Evolutionary conservation across 202 grass and related monocot species (phyloP), one percentile per base, ranked within the genome.

Genomic region (Musa balbisiana): DNA sequence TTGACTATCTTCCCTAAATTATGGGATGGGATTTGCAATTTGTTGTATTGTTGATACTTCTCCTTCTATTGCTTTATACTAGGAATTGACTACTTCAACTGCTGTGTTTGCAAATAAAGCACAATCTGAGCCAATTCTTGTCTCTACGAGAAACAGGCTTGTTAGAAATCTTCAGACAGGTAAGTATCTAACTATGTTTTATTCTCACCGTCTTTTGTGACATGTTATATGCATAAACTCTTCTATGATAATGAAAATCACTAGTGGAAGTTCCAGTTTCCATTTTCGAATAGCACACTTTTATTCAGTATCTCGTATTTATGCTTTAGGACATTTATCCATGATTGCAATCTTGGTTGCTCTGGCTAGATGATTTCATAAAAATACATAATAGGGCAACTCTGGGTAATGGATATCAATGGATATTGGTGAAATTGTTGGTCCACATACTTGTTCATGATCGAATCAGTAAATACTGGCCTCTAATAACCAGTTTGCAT

Each of bases 1-100:
- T 43, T 6, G 33, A 6, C 33, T 43, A 43, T 43, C 33, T 43
- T 43, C 33, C 5, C 33, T 6, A 43, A 43, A 43, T 8, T 43
- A 43, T 43, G 33, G 33, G 33, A 43, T 43, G 33, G 4, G 33
- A 43, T 43, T 49, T 51, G 1, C 11, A 33, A 51, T 70, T 51
- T 52, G 8, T 13, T 51, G 19, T 43, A 70, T 52, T 4, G 11
- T 70, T 70, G 25, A 69, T 43, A 69, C 9, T 17, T 49, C 19
- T 2, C 2, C 13, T 49, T 59, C 11, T 74, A 8, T 43, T 43
- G 15, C 43, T 56, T 75, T 56, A 19, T 75, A 1, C n/a, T 73
- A 75, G 73, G 73, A 75, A 59, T 60, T 75, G 25, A 53, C 73
- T 33, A 8, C 70, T 72, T 53, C 55, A 75, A 56, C 55, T 75